These are phyloP conservation scores for Lumnitzera racemosa DNA, from an alignment of 345 rosid genomes.

Conservation along the genomic window DNA sequence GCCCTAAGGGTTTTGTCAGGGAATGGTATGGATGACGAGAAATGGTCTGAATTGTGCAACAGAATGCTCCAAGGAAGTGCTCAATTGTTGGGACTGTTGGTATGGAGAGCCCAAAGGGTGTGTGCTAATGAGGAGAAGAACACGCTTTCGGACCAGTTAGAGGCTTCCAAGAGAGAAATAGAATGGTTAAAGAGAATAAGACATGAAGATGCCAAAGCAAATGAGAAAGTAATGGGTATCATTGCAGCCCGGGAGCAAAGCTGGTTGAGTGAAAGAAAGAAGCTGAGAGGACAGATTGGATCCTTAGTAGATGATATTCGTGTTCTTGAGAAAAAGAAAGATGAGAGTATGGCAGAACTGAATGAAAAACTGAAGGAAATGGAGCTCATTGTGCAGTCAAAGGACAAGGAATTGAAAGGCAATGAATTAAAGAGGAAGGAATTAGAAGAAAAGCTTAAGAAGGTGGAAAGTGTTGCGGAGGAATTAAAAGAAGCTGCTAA, in stretches of 20 bases:
- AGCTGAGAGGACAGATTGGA: constrained; percentile 46
- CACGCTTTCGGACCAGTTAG: constrained; percentile 41
- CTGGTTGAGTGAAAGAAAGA: constrained; percentile 70
- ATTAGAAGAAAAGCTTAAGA: constrained; percentile 43
- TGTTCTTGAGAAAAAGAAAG: constrained; percentile 37
- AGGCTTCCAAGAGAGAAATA: constrained; percentile 49
- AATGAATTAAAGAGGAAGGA: constrained; percentile 42
- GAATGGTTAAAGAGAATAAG: constrained; percentile 54
- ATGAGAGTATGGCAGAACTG: constrained; percentile 34
- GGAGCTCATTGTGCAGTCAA: constrained; percentile 42
- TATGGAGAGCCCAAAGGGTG: constrained; percentile 58
- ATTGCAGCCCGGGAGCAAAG: constrained; percentile 79
- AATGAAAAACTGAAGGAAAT: constrained; percentile 47
- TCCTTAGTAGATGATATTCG: constrained; percentile 52
- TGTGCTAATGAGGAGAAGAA: constrained; percentile 16
- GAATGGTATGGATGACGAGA: constrained; percentile 35
- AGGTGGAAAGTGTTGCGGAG: constrained; percentile 37
- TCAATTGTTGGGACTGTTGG: constrained; percentile 59
- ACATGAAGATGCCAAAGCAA: constrained; percentile 79
- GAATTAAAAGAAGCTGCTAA: constrained; percentile 51
- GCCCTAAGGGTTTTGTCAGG: constrained; percentile 38
- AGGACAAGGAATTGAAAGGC: constrained; percentile 49
- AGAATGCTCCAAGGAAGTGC: constrained; percentile 59
- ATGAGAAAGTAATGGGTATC: constrained; percentile 86
- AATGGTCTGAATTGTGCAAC: constrained; percentile 41